Evolutionary conservation across 2,329 filamentous ascomycete species (phyloP).

Genomic region (Aspergillus thermomutatus): DNA sequence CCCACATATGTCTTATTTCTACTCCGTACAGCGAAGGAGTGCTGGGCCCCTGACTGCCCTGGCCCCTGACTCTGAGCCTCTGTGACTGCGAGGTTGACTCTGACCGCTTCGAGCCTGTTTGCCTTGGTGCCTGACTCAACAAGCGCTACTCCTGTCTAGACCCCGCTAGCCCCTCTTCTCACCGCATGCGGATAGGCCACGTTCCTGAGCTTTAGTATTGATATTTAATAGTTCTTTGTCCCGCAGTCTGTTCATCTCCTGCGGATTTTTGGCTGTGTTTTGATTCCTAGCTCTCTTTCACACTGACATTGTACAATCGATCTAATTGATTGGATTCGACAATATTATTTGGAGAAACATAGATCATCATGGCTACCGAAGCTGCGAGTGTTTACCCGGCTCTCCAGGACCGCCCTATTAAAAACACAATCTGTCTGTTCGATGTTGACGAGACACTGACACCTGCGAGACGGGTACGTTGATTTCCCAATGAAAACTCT

Average conservation of each 20-base stretch:
- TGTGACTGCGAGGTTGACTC: no score
- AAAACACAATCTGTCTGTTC: constrained; percentile 92
- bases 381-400: constrained; percentile 58
- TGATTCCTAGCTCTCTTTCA: constrained; percentile 7
- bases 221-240: constrained; percentile 14
- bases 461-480: constrained; percentile 66
- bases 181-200: constrained; percentile 30
- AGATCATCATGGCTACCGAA: constrained; percentile 25
- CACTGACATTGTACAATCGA: background rate
- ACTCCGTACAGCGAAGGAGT: background rate
- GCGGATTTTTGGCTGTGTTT: background rate
- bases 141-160: background rate
- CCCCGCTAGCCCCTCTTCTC: constrained; percentile 10
- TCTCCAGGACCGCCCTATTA: constrained; percentile 77
- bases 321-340: background rate
- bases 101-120: background rate
- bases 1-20: background rate
- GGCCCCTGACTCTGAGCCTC: no score
- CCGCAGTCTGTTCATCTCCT: constrained; percentile 3
- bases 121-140: constrained; percentile 1
- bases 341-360: background rate
- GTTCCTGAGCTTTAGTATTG: constrained; percentile 5
- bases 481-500: background rate
- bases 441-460: constrained; percentile 95
- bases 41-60: no score